These are phyloP conservation scores for Cydonia oblonga DNA, from an alignment of 331 rosid genomes.

Conservation along the genomic window DNA sequence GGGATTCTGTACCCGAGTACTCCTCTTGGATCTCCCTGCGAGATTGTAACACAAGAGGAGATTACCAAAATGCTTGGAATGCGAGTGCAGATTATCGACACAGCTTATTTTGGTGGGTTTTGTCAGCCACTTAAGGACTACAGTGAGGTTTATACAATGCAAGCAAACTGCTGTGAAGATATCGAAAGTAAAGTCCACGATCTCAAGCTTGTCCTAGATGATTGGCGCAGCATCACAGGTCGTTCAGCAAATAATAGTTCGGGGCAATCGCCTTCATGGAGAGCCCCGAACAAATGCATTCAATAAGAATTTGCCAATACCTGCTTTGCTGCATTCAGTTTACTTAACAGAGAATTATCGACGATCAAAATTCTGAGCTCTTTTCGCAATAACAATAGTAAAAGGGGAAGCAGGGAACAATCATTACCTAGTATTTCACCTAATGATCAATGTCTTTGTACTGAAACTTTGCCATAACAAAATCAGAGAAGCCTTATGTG, in stretches of 20 bases:
- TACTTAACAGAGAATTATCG: background rate
- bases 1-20: slow-evolving; percentile 21
- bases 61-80: slow-evolving; percentile 10
- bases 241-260: slow-evolving; percentile 3
- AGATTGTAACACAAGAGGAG: background rate
- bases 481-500: background rate
- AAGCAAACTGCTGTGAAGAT: slow-evolving; percentile 44
- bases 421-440: background rate
- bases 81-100: slow-evolving; percentile 1
- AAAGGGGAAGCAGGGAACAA: background rate
- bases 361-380: background rate
- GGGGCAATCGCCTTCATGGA: slow-evolving; percentile 18
- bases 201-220: slow-evolving; percentile 41
- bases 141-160: slow-evolving; percentile 26
- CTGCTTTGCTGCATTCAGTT: background rate
- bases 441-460: background rate
- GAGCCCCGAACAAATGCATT: slow-evolving; percentile 29
- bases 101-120: slow-evolving; percentile 32
- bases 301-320: background rate
- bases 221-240: slow-evolving; percentile 30
- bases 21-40: slow-evolving; percentile 24
- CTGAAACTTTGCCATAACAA: background rate
- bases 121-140: slow-evolving; percentile 22
- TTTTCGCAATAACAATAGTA: background rate
- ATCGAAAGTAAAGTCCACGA: slow-evolving; percentile 42